Percentiles rank a stretch among this genome's conserved stretches.
Evolutionary conservation across 306 rosid species (phyloP).

Genomic region (Clitoria ternatea): DNA sequence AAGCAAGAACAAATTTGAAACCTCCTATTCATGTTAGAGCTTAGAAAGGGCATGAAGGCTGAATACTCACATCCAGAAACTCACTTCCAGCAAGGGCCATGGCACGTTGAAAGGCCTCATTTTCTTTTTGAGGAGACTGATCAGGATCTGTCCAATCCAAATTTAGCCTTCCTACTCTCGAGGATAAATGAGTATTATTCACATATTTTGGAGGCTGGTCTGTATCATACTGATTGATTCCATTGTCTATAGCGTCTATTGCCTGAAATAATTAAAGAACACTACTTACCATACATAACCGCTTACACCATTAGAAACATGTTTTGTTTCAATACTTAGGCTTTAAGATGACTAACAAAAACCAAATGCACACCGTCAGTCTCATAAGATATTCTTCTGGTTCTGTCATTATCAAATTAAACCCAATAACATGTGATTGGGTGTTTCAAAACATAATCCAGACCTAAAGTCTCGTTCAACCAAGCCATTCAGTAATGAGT

Average conservation of each 20-base stretch:
- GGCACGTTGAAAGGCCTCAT: constrained; percentile 81
- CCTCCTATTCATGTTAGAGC: not conserved
- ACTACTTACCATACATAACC: not conserved
- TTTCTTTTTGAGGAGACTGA: constrained; percentile 84
- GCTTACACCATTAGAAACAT: not conserved
- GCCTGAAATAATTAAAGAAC: constrained; percentile 53
- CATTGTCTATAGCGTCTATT: constrained; percentile 95
- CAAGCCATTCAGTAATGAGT: not conserved
- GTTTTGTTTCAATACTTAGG: not conserved
- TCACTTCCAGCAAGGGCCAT: constrained; percentile 88
- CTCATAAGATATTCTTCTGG: not conserved
- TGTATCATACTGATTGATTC: constrained; percentile 81
- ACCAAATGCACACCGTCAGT: not conserved
- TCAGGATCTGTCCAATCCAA: constrained; percentile 93
- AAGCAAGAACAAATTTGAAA: not conserved
- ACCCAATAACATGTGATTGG: not conserved
- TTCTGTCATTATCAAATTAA: not conserved
- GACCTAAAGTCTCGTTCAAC: not conserved
- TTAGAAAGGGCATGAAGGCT: not conserved
- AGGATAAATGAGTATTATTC: constrained; percentile 89
- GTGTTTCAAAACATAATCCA: constrained; percentile 12
- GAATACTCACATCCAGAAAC: constrained; percentile 66
- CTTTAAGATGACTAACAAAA: constrained; percentile 5
- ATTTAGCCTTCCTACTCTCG: constrained; percentile 85
- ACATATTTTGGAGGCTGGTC: constrained; percentile 92